A percentile compares a stretch with the other conserved stretches of the same genome.
Conservation (phyloP, 1,284 basidiomycete genomes). For the Rhodofomes roseus region DNA sequence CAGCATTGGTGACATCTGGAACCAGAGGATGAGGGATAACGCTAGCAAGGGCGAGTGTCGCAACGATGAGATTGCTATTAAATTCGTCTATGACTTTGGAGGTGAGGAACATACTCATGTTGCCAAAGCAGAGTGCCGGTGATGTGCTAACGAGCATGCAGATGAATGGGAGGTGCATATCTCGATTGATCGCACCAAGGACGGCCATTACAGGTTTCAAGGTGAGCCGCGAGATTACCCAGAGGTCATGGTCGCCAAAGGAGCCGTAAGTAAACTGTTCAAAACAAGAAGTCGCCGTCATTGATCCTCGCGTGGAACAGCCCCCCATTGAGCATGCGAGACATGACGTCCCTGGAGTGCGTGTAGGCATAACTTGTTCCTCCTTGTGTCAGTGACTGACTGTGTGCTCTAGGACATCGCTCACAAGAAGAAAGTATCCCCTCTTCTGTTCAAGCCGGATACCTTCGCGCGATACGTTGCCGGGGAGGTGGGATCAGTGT, state of each 20-base stretch:
- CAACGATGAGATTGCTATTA: slow-evolving; percentile 28
- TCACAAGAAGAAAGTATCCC: slow-evolving; percentile 10
- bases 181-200: slow-evolving; percentile 14
- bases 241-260: slow-evolving; percentile 15
- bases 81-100: slow-evolving; percentile 30
- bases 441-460: slow-evolving; percentile 5
- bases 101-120: slow-evolving; percentile 6
- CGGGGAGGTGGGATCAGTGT: slow-evolving; percentile 12
- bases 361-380: not conserved
- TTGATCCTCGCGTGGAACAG: no score
- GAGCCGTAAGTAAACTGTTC: slow-evolving; percentile 13
- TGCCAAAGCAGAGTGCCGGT: not conserved
- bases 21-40: slow-evolving; percentile 15
- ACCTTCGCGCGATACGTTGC: slow-evolving; percentile 13
- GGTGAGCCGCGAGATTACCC: slow-evolving; percentile 12
- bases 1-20: slow-evolving; percentile 12
- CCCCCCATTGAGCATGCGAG: no score
- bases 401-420: not conserved
- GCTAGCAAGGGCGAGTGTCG: slow-evolving; percentile 25
- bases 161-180: slow-evolving; percentile 23
- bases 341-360: slow-evolving; percentile 1
- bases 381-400: slow-evolving; percentile 3
- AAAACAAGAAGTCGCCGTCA: no score
- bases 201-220: slow-evolving; percentile 11
- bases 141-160: not conserved